phyloP scores from a whole-genome alignment of 2,329 filamentous ascomycete species.

The Cadophora sp. region DNA sequence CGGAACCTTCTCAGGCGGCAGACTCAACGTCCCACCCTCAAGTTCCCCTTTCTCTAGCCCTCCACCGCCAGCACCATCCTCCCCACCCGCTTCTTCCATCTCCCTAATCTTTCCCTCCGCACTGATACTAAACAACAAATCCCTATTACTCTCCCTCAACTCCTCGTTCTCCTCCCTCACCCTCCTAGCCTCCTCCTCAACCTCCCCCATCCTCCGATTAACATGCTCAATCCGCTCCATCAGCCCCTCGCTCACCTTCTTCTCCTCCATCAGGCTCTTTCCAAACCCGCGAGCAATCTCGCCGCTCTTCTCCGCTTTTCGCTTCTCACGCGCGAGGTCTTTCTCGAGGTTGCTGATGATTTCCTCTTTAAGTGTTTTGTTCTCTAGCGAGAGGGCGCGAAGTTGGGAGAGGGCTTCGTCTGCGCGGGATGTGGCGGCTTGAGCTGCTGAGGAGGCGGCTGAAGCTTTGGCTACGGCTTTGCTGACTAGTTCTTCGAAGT shows the following conservation, averaged over 20 bases:
- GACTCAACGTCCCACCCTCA: conserved; percentile 72
- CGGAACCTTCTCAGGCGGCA: conserved; percentile 51
- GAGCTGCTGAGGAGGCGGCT: conserved; percentile 71
- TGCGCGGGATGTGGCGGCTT: conserved; percentile 61
- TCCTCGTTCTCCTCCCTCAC: conserved; percentile 86
- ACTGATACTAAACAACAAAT: conserved; percentile 86
- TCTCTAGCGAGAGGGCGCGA: conserved; percentile 57
- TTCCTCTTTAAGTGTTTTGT: conserved; percentile 54
- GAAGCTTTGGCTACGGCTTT: conserved; percentile 90
- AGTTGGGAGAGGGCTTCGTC: conserved; percentile 58
- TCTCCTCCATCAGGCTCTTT: conserved; percentile 84
- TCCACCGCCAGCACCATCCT: conserved; percentile 41
- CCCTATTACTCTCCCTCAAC: conserved; percentile 84
- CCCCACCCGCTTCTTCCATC: conserved; percentile 61
- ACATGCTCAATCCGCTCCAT: conserved; percentile 82
- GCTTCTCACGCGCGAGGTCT: conserved; percentile 72
- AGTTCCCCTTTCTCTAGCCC: conserved; percentile 70
- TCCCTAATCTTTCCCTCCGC: conserved; percentile 79
- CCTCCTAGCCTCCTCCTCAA: conserved; percentile 72
- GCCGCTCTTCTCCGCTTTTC: conserved; percentile 73
- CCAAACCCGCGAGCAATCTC: conserved; percentile 78
- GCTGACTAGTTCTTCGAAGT: conserved; percentile 91
- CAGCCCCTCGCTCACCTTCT: conserved; percentile 80
- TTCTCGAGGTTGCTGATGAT: conserved; percentile 74
- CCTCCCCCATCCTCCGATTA: conserved; percentile 63